These are phyloP conservation scores for Aspergillus neoniger DNA, from an alignment of 2,329 filamentous ascomycete species.

Conservation along the genomic window DNA sequence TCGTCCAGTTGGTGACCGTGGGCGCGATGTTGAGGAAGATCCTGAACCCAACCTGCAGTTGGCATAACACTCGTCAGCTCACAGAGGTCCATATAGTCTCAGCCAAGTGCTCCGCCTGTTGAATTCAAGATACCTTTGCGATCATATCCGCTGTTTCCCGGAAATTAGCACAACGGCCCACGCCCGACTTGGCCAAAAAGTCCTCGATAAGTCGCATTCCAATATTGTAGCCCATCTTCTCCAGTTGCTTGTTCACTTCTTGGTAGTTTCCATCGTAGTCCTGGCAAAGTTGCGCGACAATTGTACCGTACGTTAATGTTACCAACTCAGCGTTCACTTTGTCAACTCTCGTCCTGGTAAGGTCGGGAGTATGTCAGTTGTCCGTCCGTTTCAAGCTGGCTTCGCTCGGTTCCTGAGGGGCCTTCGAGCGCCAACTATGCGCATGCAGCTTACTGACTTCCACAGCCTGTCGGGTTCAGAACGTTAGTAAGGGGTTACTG, in stretches of 20 bases:
- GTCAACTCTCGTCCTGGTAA: conserved; percentile 80
- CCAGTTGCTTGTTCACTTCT: conserved; percentile 95
- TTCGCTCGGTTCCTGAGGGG: not conserved
- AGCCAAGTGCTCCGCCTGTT: not conserved
- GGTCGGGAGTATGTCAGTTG: conserved; percentile 19
- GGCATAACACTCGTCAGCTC: conserved; percentile 11
- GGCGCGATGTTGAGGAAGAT: conserved; percentile 98
- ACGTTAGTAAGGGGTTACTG: conserved; percentile 25
- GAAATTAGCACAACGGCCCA: conserved; percentile 86
- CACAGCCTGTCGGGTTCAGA: conserved; percentile 66
- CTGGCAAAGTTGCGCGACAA: conserved; percentile 93
- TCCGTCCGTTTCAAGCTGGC: not conserved
- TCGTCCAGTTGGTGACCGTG: conserved; percentile 91
- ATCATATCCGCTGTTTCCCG: conserved; percentile 97
- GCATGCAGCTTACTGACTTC: conserved; percentile 69
- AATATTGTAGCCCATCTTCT: conserved; percentile 99
- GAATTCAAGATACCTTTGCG: conserved; percentile 65
- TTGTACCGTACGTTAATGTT: conserved; percentile 95
- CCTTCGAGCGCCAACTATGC: not conserved
- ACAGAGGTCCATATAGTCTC: not conserved
- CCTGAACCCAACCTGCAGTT: conserved; percentile 85
- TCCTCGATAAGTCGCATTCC: conserved; percentile 94
- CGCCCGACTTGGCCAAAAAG: conserved; percentile 93
- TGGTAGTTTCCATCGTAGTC: conserved; percentile 93
- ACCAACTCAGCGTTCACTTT: conserved; percentile 98